These are phyloP conservation scores for Solanum pimpinellifolium DNA, from an alignment of 257 asterid genomes.

Conservation along the genomic window DNA sequence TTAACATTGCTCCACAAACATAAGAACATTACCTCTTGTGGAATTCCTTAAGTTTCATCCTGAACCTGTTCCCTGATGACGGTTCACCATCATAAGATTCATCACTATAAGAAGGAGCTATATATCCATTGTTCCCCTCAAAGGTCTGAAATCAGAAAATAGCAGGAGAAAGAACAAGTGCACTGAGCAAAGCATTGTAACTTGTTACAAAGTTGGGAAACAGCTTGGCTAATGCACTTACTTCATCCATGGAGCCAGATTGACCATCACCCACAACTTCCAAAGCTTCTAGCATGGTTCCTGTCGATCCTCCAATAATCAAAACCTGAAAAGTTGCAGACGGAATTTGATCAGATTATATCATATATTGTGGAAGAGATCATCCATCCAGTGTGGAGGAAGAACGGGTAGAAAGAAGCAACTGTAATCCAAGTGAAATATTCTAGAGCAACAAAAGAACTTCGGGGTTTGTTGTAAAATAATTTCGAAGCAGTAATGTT, in stretches of 20 bases:
- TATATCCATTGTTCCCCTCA: conserved; percentile 58
- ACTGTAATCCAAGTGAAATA: background rate
- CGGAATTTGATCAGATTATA: background rate
- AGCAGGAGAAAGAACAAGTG: background rate
- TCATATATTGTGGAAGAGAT: background rate
- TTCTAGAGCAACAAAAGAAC: background rate
- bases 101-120: conserved; percentile 58
- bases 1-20: background rate
- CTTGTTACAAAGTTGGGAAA: background rate
- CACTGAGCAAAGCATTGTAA: background rate
- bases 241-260: conserved; percentile 60
- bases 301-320: conserved; percentile 98
- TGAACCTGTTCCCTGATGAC: conserved; percentile 82
- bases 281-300: conserved; percentile 95
- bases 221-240: conserved; percentile 24
- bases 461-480: background rate
- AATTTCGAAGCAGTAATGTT: background rate
- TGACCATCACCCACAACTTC: conserved; percentile 84
- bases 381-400: background rate
- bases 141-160: conserved; percentile 41
- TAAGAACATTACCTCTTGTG: conserved; percentile 48
- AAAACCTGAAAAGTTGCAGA: conserved; percentile 47
- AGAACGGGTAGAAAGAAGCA: background rate
- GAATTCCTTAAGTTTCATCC: conserved; percentile 86
- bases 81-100: conserved; percentile 61